Base-by-base conservation (phyloP, 2,329 filamentous ascomycete species). In the Diaporthe sp. region DNA sequence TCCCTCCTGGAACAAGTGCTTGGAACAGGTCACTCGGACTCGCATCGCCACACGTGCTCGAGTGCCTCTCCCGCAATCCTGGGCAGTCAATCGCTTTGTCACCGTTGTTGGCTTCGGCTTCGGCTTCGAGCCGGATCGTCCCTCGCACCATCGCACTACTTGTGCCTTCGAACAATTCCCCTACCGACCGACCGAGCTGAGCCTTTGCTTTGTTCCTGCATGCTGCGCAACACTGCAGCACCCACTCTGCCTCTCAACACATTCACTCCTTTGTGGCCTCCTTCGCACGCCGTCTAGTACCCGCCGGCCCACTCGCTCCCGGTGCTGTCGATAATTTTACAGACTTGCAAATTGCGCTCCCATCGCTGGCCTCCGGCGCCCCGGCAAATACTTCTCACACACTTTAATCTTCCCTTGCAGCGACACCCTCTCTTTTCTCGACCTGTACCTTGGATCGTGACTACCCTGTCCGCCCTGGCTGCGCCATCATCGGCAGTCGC, bases 21-120 rank as follows among this genome's bases (percentile, higher is more conserved):
- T 53, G 39, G 63, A 31, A 49, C 44, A 9, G 10, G 65, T 25
- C 34, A 70, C 37, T 70, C 49, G 49, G 22, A 70, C 47, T 55
- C 65, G 49, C n/a, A 28, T 42, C 49, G 49, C 49, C 58, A 31
- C 71, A 73, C 71, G 71, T 73, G 71, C 71, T 65, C 58, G 49
- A 72, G 20, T 71, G 55, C 70, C 17, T 39, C 37, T 39, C 37
- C 44, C 8, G 17, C 15, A 8, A 22, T 2, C 34, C 34, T 42
- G 57, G 34, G 57, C 28, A 51, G 39, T 73, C 57, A 60, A 63
- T 73, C 57, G 57, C 71, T 53, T 63, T 65, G 71, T 73, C 65
- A 42, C 65, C 65, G 49, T 53, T 53, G 65, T 39, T 53, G 47
- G 47, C 31, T 20, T 68, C 65, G 65, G 47, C 65, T 51, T 68